Evolutionary conservation across 2,329 filamentous ascomycete genomes (phyloP), one percentile per base, ranked within the genome.

Genomic region (Arthrobotrys entomopaga): DNA sequence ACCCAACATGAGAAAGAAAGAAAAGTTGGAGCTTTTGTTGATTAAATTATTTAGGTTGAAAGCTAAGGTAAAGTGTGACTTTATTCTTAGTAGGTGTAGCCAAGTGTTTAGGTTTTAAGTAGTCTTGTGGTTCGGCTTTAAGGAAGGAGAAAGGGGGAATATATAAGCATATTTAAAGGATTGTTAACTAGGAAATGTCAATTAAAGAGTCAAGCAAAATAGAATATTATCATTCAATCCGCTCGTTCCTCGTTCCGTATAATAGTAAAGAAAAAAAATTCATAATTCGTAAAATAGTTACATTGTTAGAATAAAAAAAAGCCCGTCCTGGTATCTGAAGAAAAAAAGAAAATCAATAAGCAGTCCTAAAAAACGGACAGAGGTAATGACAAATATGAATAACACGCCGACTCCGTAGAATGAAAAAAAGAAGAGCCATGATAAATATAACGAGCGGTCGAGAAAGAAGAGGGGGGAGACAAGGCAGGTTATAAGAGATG

Each of bases 301-400:
- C 29, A 34, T 34, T 3, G 10, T 24, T n/a, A n/a, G n/a, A n/a
- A n/a, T n/a, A n/a, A 56, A 24, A 56, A 56, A 26, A 57, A 26
- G 54, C 42, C 8, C 16, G 42, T 57, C 54, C 54, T 57, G 54
- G 54, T 57, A 57, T 57, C 54, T 42, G 11, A 57, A 16, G 42
- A 26, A 57, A 43, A 42, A 20, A 43, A 43, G n/a, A 43, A 43
- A 15, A 4, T 4, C 3, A 43, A 46, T 1, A 46, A 19, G 42
- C 16, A n/a, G 42, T 46, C 42, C 15, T 46, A 10, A 19, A 46
- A 19, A 34, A 34, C 29, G 29, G 29, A 34, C 29, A 6, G 29
- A 34, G 1, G 10, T 2, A 34, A 34, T 10, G 1, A 34, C 10
- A 34, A 34, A 10, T 5, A 34, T 3, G 7, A 34, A 34, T 46